These are phyloP conservation scores for Thermothielavioides terrestris DNA, from an alignment of 495 filamentous ascomycete genomes.

Conservation along the genomic window DNA sequence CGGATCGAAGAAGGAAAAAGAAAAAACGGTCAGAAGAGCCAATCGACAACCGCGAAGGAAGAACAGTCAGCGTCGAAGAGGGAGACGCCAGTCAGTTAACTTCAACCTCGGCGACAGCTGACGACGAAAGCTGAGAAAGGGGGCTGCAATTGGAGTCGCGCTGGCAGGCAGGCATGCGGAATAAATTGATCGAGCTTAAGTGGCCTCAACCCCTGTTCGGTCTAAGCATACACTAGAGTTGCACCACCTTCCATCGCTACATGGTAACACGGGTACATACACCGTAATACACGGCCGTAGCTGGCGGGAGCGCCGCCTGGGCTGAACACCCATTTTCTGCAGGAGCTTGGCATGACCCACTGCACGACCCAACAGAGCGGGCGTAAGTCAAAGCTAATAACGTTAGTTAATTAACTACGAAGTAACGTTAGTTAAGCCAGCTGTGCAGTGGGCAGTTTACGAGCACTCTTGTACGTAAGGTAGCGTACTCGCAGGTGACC, in stretches of 20 bases:
- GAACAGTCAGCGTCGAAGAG: not conserved
- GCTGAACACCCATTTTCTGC: not conserved
- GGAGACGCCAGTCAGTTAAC: slow-evolving; percentile 14
- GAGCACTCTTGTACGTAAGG: too few relatives aligned
- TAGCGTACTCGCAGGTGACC: too few relatives aligned
- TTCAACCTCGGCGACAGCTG: slow-evolving; percentile 14
- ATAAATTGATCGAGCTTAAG: slow-evolving; percentile 25
- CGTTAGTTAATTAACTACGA: too few relatives aligned
- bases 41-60: slow-evolving; percentile 32
- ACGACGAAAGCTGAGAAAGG: slow-evolving; percentile 17
- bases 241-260: too few relatives aligned
- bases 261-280: too few relatives aligned
- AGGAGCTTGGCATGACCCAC: not conserved
- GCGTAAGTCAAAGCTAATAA: not conserved
- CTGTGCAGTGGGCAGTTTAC: too few relatives aligned
- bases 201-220: slow-evolving; percentile 24
- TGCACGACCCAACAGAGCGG: not conserved
- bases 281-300: slow-evolving; percentile 3
- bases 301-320: not conserved
- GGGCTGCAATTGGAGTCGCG: slow-evolving; percentile 15
- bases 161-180: slow-evolving; percentile 1
- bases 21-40: slow-evolving; percentile 20
- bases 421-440: too few relatives aligned
- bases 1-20: slow-evolving; percentile 9
- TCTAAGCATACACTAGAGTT: too few relatives aligned